These are phyloP conservation scores for Gossypioides kirkii DNA, from an alignment of 345 rosid species.

Conservation along the genomic window DNA sequence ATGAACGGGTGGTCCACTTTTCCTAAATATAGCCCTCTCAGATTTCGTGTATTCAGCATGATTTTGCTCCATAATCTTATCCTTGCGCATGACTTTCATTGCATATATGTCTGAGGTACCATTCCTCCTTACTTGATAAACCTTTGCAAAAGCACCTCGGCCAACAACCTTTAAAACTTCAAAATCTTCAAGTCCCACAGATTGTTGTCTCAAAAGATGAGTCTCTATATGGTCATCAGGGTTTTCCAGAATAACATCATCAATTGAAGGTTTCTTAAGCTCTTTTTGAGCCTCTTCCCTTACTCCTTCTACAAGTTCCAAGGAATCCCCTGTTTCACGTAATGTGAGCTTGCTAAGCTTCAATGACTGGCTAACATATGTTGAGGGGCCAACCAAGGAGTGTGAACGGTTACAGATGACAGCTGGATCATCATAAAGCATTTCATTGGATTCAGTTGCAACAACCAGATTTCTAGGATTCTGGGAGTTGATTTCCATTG, in stretches of 20 bases:
- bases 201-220: constrained; percentile 15
- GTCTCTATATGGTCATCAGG: constrained; percentile 9
- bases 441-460: constrained; percentile 22
- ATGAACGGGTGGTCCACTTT: constrained; percentile 90
- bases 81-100: constrained; percentile 99
- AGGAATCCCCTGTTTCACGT: constrained; percentile 37
- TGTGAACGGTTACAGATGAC: constrained; percentile 43
- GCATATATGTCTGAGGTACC: constrained; percentile 82
- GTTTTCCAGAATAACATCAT: constrained; percentile 11
- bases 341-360: constrained; percentile 43
- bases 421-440: constrained; percentile 38
- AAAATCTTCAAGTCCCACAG: constrained; percentile 50
- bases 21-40: constrained; percentile 89
- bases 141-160: constrained; percentile 95
- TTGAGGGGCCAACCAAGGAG: constrained; percentile 53
- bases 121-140: constrained; percentile 77
- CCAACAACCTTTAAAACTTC: constrained; percentile 89
- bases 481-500: constrained; percentile 20
- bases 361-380: constrained; percentile 39
- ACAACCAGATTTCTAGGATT: constrained; percentile 16
- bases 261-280: background rate
- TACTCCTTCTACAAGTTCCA: constrained; percentile 24
- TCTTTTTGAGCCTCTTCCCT: constrained; percentile 17
- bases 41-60: constrained; percentile 94
- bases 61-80: constrained; percentile 83